Percentiles rank a stretch among this genome's conserved stretches.
Evolutionary conservation across 345 rosid genomes (phyloP).

Genomic region (Brassica carinata): DNA sequence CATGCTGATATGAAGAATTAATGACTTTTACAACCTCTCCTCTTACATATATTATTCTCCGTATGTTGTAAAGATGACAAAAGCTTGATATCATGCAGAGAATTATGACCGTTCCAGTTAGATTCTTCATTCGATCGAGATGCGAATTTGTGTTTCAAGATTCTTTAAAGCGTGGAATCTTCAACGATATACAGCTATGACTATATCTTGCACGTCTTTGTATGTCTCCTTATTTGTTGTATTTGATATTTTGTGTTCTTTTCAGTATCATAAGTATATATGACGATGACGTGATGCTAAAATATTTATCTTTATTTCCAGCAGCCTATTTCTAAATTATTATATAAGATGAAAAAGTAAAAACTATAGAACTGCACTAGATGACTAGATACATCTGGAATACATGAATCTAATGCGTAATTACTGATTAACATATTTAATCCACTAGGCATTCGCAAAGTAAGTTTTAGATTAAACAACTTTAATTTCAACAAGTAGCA

Average conservation of each 20-base stretch:
- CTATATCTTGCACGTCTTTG: not conserved
- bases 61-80: slow-evolving; percentile 4
- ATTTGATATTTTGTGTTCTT: not conserved
- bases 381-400: not conserved
- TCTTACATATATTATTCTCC: slow-evolving; percentile 5
- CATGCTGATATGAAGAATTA: slow-evolving; percentile 25
- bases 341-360: not conserved
- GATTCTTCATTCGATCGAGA: not conserved
- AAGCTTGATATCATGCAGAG: slow-evolving; percentile 27
- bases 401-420: not conserved
- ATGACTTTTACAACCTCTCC: slow-evolving; percentile 15
- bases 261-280: not conserved
- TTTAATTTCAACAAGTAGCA: not conserved
- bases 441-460: not conserved
- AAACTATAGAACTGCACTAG: not conserved
- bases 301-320: not conserved
- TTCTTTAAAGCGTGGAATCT: not conserved
- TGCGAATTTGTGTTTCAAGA: not conserved
- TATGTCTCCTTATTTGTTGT: not conserved
- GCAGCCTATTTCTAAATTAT: not conserved
- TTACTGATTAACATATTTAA: not conserved
- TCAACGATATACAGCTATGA: not conserved
- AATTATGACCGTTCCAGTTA: not conserved
- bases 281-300: not conserved
- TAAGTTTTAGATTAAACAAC: not conserved